Base-by-base conservation (phyloP, 129 eudicot species). In the Chrysanthemum lavandulifolium region DNA sequence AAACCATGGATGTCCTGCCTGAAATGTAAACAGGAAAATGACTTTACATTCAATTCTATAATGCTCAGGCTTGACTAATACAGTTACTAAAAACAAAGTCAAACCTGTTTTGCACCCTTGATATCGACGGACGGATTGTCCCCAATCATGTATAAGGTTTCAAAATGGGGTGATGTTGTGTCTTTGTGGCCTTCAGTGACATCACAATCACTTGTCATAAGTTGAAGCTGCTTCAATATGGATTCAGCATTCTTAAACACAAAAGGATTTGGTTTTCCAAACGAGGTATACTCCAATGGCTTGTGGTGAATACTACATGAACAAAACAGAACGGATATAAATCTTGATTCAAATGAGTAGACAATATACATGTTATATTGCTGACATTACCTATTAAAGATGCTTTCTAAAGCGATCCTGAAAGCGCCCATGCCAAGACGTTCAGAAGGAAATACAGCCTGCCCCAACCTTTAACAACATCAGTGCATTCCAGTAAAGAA, bases 1-100 rank as follows among this genome's bases (percentile, higher is more conserved):
- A 71, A 84, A 83, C 98, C 98, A 92, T 12, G 96, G 96, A 75
- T 75, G 78, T 53, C 98, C 98, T 0, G 96, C 95, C 98, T 92
- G 86, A 64, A 29, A 74, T 69, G 23, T 69, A 33, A 59, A 58
- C 3, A 45, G 10, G 16, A 58, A 60, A 61, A 43, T 61, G 11
- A 60, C 61, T 29, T 67, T 43, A 52, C 9, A 52, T 54, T 40
- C 12, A 18, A 21, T 18, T 11, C 0, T 33, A 40, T 14, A 29
- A 58, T 52, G 31, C 18, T 13, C 47, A 3, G 21, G 66, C 53
- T 25, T 58, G 49, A 15, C 25, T 66, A 18, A 54, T 57, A 43
- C 13, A 40, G 6, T 43, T 61, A 79, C 13, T 56, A 23, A 16
- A 63, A 64, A 61, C 12, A 45, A 43, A 48, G 19, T 56, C 78